Base-by-base conservation (phyloP, 345 rosid species). In the Salix arbutifolia region DNA sequence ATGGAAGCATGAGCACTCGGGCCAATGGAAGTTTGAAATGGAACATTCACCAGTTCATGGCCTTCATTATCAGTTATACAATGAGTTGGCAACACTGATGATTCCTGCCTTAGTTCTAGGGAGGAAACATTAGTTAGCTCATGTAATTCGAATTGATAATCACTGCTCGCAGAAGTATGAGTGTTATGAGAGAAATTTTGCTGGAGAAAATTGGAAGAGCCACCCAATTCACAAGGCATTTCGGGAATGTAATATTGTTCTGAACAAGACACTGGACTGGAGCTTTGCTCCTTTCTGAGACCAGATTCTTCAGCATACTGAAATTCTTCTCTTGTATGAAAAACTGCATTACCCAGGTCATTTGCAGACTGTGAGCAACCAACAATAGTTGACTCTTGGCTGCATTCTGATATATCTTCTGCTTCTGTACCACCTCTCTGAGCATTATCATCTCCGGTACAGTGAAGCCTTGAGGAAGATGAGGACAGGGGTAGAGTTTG, bases 341-440 rank as follows among this genome's bases (percentile, higher is more conserved):
- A 77, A 76, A 70, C 75, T 50, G 81, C 75, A 81, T 86, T 88
- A 56, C 86, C 84, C 77, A 86, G 35, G 74, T 89, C 92, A 83
- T 77, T 84, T 38, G 89, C 83, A 84, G 98, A 85, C 80, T 85
- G 93, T 73, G 97, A 89, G 79, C 83, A 89, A 64, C 87, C 87
- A 70, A 83, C 85, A 70, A 78, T 79, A 33, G 80, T 76, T 13
- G 97, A 89, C 65, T 88, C 93, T 82, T 90, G 99, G 85, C 97
- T 92, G 85, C 97, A 92, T 85, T 92, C 99, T 79, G 99, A 96
- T 82, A 86, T 88, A 67, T 91, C 92, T 77, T 92, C 97, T 71
- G 83, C 84, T 77, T 88, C 97, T 31, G 79, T 64, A 73, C 82
- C 90, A 79, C 85, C 78, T 83, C 82, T 89, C 23, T 74, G 72